These are phyloP conservation scores for Croton setiger DNA, from an alignment of 441 rosid genomes.

Conservation along the genomic window DNA sequence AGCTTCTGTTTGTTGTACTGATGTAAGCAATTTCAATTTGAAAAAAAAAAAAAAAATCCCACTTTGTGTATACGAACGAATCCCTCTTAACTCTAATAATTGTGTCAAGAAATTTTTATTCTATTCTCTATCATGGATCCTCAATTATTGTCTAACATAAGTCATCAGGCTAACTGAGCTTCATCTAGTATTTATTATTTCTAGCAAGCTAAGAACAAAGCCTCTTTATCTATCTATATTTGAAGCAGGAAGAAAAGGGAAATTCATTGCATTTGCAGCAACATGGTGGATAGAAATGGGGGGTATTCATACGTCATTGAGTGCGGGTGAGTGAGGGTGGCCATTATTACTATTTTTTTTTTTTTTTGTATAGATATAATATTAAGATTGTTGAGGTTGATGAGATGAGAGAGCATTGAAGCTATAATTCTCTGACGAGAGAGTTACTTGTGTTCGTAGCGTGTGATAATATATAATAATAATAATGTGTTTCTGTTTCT, in stretches of 20 bases:
- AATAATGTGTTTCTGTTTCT: neutral
- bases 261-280: neutral
- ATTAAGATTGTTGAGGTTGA: no score
- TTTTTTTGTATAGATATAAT: no score
- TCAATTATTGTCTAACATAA: neutral
- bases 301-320: no score
- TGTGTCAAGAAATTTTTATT: neutral
- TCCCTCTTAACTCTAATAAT: neutral
- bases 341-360: no score
- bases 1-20: neutral
- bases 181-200: neutral
- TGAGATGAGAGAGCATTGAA: neutral
- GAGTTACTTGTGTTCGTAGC: neutral
- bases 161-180: neutral
- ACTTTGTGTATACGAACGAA: no score
- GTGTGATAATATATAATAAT: neutral
- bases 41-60: neutral
- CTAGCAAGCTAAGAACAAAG: no score
- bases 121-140: neutral
- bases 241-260: neutral
- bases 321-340: neutral
- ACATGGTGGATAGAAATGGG: neutral
- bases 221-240: no score
- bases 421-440: slow-evolving; percentile 9
- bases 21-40: neutral